phyloP scores from a whole-genome alignment of 1,284 basidiomycete species.

The Nidula niveotomentosa region DNA sequence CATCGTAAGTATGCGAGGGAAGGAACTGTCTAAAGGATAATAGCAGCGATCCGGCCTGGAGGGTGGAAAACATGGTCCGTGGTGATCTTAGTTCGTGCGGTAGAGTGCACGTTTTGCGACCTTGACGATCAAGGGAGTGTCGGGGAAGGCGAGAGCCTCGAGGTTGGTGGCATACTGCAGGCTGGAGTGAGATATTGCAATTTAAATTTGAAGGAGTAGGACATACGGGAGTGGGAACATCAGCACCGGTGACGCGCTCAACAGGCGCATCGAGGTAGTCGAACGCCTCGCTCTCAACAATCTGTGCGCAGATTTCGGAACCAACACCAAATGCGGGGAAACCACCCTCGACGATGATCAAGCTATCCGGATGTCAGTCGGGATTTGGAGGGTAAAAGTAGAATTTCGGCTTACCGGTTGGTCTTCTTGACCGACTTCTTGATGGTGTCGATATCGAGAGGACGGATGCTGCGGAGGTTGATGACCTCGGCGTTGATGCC shows the following conservation, averaged over 20 bases:
- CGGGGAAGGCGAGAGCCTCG: conserved; percentile 90
- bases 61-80: conserved; percentile 7
- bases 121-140: conserved; percentile 84
- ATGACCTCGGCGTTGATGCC: conserved; percentile 98
- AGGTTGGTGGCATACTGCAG: conserved; percentile 85
- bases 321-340: conserved; percentile 99
- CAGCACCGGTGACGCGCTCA: conserved; percentile 96
- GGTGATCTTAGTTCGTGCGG: conserved; percentile 65
- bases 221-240: conserved; percentile 92
- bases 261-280: conserved; percentile 98
- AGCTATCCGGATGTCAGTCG: conserved; percentile 37
- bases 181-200: neutral
- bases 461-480: conserved; percentile 94
- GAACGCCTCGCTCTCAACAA: conserved; percentile 94
- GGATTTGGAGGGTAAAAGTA: neutral
- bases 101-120: conserved; percentile 92
- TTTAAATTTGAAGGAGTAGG: conserved; percentile 5
- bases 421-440: conserved; percentile 98
- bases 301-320: conserved; percentile 96
- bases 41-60: conserved; percentile 9
- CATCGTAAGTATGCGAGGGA: conserved; percentile 11
- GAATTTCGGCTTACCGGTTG: conserved; percentile 62
- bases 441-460: conserved; percentile 97
- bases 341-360: conserved; percentile 96
- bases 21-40: conserved; percentile 17